Percentiles rank a stretch among this genome's conserved stretches.
Conservation (phyloP, 139 green algal species). For the Chlorella sp. region DNA sequence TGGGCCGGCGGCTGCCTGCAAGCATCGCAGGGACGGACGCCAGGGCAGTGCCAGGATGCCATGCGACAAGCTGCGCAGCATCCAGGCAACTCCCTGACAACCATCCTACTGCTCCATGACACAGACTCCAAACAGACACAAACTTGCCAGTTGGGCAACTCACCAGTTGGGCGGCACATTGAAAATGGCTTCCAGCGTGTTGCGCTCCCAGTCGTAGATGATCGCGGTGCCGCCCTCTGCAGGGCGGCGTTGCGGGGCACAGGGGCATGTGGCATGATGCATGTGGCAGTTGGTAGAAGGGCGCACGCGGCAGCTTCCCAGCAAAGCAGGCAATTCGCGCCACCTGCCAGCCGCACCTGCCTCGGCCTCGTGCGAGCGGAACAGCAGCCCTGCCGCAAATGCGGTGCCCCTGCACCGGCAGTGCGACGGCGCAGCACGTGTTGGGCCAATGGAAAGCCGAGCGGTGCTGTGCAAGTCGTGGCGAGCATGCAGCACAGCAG, state of each 20-base stretch:
- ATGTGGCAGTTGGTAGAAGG: too few relatives aligned
- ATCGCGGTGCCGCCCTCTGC: slow-evolving; percentile 71
- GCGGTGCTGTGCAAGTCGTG: neutral
- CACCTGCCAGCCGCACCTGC: slow-evolving; percentile 21
- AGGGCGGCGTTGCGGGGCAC: slow-evolving; percentile 21
- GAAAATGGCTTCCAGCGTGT: slow-evolving; percentile 61
- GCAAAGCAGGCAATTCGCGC: neutral
- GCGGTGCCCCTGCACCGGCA: slow-evolving; percentile 32
- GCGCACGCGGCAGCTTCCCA: neutral
- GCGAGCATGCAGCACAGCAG: neutral
- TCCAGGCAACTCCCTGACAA: neutral
- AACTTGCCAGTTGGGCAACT: neutral
- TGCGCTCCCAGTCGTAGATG: slow-evolving; percentile 81
- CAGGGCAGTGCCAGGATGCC: neutral
- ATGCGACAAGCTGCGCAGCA: neutral
- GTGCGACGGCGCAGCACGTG: too few relatives aligned
- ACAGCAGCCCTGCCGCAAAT: slow-evolving; percentile 59
- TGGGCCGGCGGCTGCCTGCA: slow-evolving; percentile 17
- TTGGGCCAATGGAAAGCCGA: neutral
- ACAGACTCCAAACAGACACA: neutral
- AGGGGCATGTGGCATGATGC: too few relatives aligned
- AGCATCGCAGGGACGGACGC: neutral
- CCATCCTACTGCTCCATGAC: neutral
- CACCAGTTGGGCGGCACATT: slow-evolving; percentile 49
- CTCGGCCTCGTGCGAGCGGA: slow-evolving; percentile 68